Evolutionary conservation across 225 moss, liverwort and hornwort genomes (phyloP).

Genomic region (Physcomitrium patens): DNA sequence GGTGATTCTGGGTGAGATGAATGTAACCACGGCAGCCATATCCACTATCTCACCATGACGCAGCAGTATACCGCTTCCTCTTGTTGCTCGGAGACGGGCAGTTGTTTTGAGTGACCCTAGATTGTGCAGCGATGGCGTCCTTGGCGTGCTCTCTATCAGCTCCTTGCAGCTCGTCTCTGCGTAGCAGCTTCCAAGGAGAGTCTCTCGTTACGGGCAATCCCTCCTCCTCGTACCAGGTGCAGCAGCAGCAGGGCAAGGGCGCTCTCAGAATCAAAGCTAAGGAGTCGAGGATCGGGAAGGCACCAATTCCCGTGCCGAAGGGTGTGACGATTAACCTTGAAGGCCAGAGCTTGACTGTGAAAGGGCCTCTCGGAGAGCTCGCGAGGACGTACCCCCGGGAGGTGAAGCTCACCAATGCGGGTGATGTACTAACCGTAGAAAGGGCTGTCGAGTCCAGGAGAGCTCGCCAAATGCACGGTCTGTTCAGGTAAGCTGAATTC

Average conservation of each 20-base stretch:
- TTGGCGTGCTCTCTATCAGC: slow-evolving; percentile 51
- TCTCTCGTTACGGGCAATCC: slow-evolving; percentile 30
- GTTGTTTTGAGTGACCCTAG: neutral
- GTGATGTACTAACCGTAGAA: slow-evolving; percentile 65
- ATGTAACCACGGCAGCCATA: slow-evolving; percentile 36
- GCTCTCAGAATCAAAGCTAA: slow-evolving; percentile 77
- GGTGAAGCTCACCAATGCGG: slow-evolving; percentile 69
- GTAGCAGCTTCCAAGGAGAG: slow-evolving; percentile 55
- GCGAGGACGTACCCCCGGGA: slow-evolving; percentile 76
- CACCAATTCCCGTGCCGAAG: slow-evolving; percentile 69
- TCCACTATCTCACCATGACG: slow-evolving; percentile 26
- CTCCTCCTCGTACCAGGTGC: slow-evolving; percentile 29
- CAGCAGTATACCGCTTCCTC: too few species aligned
- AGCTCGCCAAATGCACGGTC: slow-evolving; percentile 98
- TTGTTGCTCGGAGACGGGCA: too few species aligned
- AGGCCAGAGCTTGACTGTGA: slow-evolving; percentile 80
- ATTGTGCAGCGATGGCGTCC: slow-evolving; percentile 50
- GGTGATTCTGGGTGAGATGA: slow-evolving; percentile 5
- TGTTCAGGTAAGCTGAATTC: slow-evolving; percentile 61
- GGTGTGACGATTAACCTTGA: slow-evolving; percentile 70
- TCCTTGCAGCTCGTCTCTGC: slow-evolving; percentile 37
- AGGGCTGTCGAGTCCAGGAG: slow-evolving; percentile 79
- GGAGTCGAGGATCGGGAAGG: slow-evolving; percentile 97
- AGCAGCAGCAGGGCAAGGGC: slow-evolving; percentile 36
- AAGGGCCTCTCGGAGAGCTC: slow-evolving; percentile 91